These are phyloP conservation scores for Saccharomycopsis hybrid DNA, from an alignment of 1,139 yeast species.

Conservation along the genomic window DNA sequence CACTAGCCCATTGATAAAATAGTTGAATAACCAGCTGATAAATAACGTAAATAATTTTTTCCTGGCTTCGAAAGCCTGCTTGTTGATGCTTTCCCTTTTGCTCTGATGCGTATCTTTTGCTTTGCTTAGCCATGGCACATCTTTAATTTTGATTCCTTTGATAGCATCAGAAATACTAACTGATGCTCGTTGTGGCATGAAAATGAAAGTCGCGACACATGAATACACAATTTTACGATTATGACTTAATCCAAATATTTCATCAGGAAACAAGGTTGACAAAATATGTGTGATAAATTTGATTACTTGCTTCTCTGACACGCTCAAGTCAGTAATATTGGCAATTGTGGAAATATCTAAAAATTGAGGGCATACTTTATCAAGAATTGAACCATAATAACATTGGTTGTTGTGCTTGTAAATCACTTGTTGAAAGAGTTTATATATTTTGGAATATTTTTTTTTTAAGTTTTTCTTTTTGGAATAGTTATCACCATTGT, in stretches of 20 bases:
- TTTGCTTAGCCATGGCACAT: constrained; percentile 44
- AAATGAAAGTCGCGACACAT: constrained; percentile 36
- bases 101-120: constrained; percentile 26
- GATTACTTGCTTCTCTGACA: constrained; percentile 29
- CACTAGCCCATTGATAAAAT: constrained; percentile 43
- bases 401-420: not conserved
- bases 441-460: not conserved
- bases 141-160: constrained; percentile 32
- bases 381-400: constrained; percentile 1
- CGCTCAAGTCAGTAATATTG: not conserved
- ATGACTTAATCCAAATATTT: constrained; percentile 46
- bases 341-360: not conserved
- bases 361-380: not conserved
- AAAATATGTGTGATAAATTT: constrained; percentile 37
- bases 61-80: constrained; percentile 35
- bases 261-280: constrained; percentile 46
- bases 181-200: constrained; percentile 32
- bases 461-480: too few species aligned
- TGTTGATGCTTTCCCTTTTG: constrained; percentile 23
- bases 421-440: not conserved
- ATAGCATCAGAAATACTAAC: constrained; percentile 29
- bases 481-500: too few species aligned
- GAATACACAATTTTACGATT: constrained; percentile 42
- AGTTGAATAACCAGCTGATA: constrained; percentile 52
- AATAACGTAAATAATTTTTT: constrained; percentile 35